Evolutionary conservation across 2,329 filamentous ascomycete genomes (phyloP), one percentile per base, ranked within the genome.

Genomic region (Acarospora socialis): DNA sequence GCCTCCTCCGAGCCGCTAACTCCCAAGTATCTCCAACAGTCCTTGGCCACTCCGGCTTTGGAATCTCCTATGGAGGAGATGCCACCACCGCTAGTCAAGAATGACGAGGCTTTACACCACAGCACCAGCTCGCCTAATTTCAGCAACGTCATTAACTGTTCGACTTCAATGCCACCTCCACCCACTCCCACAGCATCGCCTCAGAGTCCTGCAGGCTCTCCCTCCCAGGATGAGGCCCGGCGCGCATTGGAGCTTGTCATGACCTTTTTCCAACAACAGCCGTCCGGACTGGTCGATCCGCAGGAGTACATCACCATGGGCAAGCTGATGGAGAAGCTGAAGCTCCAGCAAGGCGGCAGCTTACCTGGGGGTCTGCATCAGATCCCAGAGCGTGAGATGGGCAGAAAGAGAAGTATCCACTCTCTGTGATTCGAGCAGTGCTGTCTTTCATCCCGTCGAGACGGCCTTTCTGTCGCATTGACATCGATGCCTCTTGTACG

Each of bases 261-360:
- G 51, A 77, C 60, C 38, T 93, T 87, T 49, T 79, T 94, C 51
- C 70, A 82, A 45, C 74, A 75, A 38, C 70, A 79, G 43, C 72
- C 75, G 8, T 57, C 65, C 0, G 77, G 74, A 1, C 69, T 83
- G 19, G 71, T 81, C 10, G 81, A 90, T 47, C 70, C 82, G 28
- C 70, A 71, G 45, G 86, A 94, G 41, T 86, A 78, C 51, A 55
- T 81, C 41, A 72, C 74, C 3, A 74, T 94, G 28, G 66, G 82
- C 12, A 82, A 83, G 50, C 60, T 94, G 41, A 87, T 86, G 52
- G 80, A 92, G 54, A 92, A 87, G 55, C 65, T 93, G 18, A 74
- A 81, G 38, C 61, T 92, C 21, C 71, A 79, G 28, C 68, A 73
- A 43, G 41, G 49, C 28, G 43, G 47, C 41, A 39, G 48, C 5